Evolutionary conservation across 78 protist species (phyloP).

Genomic region (Andalucia godoyi): DNA sequence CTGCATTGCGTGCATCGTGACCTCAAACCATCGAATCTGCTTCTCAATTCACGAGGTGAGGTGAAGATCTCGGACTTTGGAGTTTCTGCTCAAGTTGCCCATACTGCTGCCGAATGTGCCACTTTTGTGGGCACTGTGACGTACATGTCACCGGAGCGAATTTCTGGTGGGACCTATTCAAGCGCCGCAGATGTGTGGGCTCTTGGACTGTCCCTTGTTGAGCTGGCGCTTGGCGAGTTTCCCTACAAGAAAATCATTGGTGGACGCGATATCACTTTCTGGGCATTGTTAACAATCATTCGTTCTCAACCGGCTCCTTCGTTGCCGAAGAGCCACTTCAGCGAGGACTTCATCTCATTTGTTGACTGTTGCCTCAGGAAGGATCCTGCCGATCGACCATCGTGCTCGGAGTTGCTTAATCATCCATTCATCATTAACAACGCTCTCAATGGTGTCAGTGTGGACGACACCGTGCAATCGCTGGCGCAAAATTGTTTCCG

Average conservation of each 20-base stretch:
- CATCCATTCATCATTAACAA: constrained; percentile 4
- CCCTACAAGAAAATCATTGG: constrained; percentile 24
- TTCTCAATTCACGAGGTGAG: constrained; percentile 32
- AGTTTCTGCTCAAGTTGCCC: constrained; percentile 20
- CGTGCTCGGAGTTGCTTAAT: neutral
- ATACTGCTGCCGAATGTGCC: constrained; percentile 15
- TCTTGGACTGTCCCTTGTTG: constrained; percentile 39
- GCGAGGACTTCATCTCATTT: neutral
- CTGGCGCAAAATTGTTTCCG: too few relatives aligned
- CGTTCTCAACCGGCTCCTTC: neutral
- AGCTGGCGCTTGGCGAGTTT: constrained; percentile 36
- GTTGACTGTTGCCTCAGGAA: neutral
- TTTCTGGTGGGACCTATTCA: neutral
- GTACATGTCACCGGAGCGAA: constrained; percentile 83
- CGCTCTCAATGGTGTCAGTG: neutral
- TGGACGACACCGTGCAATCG: too few relatives aligned
- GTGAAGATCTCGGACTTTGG: constrained; percentile 67
- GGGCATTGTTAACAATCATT: neutral
- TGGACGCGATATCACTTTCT: neutral
- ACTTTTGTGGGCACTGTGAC: constrained; percentile 60
- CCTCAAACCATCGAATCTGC: constrained; percentile 61
- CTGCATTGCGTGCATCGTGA: constrained; percentile 35
- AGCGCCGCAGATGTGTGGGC: constrained; percentile 26
- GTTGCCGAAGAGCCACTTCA: neutral
- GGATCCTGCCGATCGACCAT: neutral